These are phyloP conservation scores for Entomortierella lignicola DNA, from an alignment of 192 early-diverging fungal species.

Conservation along the genomic window DNA sequence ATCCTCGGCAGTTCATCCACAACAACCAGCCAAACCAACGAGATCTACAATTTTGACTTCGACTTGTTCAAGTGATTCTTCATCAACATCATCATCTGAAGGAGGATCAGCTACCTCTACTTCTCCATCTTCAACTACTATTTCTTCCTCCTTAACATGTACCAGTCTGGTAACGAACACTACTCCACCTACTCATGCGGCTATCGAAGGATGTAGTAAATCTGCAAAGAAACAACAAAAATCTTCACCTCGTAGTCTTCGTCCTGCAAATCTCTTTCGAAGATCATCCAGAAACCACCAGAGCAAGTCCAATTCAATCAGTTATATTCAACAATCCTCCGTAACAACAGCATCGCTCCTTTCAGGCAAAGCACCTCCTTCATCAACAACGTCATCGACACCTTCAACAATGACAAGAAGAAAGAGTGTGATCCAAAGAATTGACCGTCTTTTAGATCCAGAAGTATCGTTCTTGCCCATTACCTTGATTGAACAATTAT, in stretches of 20 bases:
- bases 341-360: constrained; percentile 1
- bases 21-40: constrained; percentile 19
- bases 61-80: constrained; percentile 14
- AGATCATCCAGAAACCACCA: constrained; percentile 9
- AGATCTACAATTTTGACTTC: constrained; percentile 15
- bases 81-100: constrained; percentile 14
- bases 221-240: neutral
- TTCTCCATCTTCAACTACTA: neutral
- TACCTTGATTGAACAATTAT: constrained; percentile 22
- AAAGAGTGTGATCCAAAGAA: constrained; percentile 2
- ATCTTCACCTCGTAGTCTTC: constrained; percentile 21
- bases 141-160: constrained; percentile 1
- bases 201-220: neutral
- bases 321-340: neutral
- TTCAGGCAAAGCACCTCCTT: neutral
- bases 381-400: neutral
- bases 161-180: neutral
- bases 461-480: constrained; percentile 27
- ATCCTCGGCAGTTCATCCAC: constrained; percentile 28
- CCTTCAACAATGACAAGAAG: no score
- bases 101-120: neutral
- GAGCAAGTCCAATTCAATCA: neutral
- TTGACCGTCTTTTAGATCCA: constrained; percentile 33
- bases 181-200: neutral
- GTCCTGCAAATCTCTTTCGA: constrained; percentile 6